Conservation (phyloP, 345 rosid species). For the Citrus medica region DNA sequence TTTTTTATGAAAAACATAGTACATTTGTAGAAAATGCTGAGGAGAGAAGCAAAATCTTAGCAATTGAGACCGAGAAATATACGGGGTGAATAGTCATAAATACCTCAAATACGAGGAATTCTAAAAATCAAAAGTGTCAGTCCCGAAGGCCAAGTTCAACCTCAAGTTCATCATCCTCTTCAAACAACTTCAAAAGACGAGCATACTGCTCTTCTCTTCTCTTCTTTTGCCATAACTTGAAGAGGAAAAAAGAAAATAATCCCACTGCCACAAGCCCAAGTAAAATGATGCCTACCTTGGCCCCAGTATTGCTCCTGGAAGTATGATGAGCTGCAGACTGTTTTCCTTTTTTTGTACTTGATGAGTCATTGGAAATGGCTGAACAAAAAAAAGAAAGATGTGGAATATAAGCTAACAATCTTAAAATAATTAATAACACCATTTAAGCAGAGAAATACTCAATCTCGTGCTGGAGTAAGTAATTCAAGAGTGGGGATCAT, state of each 20-base stretch:
- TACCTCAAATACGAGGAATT: constrained; percentile 29
- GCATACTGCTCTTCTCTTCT: constrained; percentile 97
- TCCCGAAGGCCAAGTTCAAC: constrained; percentile 93
- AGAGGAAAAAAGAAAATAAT: constrained; percentile 59
- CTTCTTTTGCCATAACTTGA: constrained; percentile 95
- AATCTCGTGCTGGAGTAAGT: not conserved
- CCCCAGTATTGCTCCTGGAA: constrained; percentile 43
- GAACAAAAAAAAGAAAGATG: constrained; percentile 8
- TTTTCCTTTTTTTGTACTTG: constrained; percentile 33
- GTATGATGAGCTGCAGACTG: constrained; percentile 37
- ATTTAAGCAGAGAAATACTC: not conserved
- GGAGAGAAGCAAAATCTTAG: not conserved
- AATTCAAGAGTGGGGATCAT: not conserved
- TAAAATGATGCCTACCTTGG: constrained; percentile 46
- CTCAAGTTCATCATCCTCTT: constrained; percentile 98
- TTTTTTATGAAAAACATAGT: not conserved
- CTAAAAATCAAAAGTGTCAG: constrained; percentile 26
- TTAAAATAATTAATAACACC: not conserved
- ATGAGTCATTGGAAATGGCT: constrained; percentile 55
- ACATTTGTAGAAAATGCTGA: not conserved
- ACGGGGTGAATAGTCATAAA: not conserved
- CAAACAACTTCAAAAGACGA: constrained; percentile 84
- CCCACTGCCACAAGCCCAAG: constrained; percentile 48
- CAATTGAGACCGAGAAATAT: not conserved
- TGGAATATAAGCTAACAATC: not conserved